These are phyloP conservation scores for Brettanomyces naardenensis DNA, from an alignment of 805 yeast genomes.

Conservation along the genomic window DNA sequence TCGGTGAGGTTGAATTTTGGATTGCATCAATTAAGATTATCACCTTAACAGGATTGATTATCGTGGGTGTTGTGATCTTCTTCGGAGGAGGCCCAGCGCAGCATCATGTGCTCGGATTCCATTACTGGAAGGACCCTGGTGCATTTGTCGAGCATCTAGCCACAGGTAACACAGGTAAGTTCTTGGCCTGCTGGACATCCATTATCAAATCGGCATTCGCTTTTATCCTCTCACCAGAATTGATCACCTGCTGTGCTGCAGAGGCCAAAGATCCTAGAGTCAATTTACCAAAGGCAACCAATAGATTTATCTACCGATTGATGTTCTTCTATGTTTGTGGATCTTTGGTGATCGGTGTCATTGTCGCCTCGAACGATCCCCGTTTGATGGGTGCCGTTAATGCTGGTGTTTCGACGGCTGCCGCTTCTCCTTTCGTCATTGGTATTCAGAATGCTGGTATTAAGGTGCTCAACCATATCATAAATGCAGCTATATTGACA, in stretches of 20 bases:
- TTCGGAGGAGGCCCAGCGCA: slow-evolving; percentile 59
- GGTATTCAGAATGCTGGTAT: slow-evolving; percentile 70
- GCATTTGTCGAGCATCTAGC: slow-evolving; percentile 42
- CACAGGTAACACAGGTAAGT: slow-evolving; percentile 51
- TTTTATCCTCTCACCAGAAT: slow-evolving; percentile 36
- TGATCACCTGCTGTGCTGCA: slow-evolving; percentile 25
- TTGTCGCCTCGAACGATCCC: slow-evolving; percentile 35
- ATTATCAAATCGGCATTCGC: slow-evolving; percentile 60
- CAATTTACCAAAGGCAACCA: slow-evolving; percentile 26
- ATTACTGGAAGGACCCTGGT: slow-evolving; percentile 31
- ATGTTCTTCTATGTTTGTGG: slow-evolving; percentile 25
- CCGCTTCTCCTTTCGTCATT: slow-evolving; percentile 82
- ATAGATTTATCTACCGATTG: slow-evolving; percentile 25
- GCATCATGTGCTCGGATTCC: slow-evolving; percentile 36
- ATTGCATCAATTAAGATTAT: slow-evolving; percentile 56
- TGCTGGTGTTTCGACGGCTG: slow-evolving; percentile 50
- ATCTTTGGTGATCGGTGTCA: slow-evolving; percentile 39
- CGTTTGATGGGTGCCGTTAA: slow-evolving; percentile 36
- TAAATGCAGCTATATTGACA: slow-evolving; percentile 62
- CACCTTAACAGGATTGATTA: slow-evolving; percentile 54
- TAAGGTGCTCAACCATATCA: slow-evolving; percentile 60
- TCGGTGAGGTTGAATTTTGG: slow-evolving; percentile 57
- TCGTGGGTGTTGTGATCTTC: slow-evolving; percentile 48
- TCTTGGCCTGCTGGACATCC: slow-evolving; percentile 57
- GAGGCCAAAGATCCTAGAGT: slow-evolving; percentile 26